phyloP scores from a whole-genome alignment of 345 rosid species.

The Rhodamnia rubescens region DNA sequence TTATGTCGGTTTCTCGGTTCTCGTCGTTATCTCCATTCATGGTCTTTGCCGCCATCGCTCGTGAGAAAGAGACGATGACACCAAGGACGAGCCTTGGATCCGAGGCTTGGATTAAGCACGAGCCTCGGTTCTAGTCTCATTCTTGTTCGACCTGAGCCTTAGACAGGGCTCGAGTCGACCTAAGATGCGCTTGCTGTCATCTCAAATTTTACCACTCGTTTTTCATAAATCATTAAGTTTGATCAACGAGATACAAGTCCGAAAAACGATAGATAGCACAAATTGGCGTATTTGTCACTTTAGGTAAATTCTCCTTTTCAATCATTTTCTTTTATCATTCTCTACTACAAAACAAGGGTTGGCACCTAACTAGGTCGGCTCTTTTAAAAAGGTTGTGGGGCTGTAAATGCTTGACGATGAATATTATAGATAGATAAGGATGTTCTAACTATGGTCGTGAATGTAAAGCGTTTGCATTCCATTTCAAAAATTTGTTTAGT shows the following conservation, averaged over 20 bases:
- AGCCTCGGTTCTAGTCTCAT: not conserved
- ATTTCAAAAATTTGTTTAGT: not conserved
- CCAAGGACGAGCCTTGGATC: not conserved
- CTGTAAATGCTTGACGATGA: not conserved
- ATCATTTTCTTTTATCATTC: not conserved
- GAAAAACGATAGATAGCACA: too few species aligned
- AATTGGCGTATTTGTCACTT: not conserved
- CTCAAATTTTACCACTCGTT: not conserved
- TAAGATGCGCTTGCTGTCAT: not conserved
- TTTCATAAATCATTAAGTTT: not conserved
- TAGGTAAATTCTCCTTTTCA: not conserved
- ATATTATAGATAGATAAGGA: not conserved
- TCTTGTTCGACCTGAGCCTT: not conserved
- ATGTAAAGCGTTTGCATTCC: not conserved
- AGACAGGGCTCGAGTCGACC: not conserved
- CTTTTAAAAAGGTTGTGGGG: not conserved
- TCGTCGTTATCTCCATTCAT: not conserved
- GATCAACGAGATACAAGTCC: not conserved
- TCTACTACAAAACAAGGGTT: too few species aligned
- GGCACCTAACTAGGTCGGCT: not conserved
- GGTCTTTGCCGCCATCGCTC: not conserved
- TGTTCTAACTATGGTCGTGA: not conserved
- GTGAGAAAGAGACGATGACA: not conserved
- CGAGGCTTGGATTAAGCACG: not conserved
- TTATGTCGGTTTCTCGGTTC: not conserved